A percentile compares a stretch with the other conserved stretches of the same genome.
phyloP scores from a whole-genome alignment of 2,329 filamentous ascomycete genomes.

The Talaromyces sp. region DNA sequence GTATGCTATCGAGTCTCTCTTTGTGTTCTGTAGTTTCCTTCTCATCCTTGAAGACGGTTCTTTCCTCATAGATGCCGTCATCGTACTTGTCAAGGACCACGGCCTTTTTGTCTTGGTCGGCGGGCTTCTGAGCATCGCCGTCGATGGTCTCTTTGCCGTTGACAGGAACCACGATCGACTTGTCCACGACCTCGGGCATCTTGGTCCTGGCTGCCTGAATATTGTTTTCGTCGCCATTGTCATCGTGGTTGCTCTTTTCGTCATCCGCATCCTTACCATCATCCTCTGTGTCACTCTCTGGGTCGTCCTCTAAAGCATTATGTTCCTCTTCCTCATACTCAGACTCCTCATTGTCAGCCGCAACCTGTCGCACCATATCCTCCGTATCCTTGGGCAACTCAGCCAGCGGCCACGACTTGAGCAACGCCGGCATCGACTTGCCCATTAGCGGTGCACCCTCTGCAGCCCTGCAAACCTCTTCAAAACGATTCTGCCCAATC shows the following conservation, averaged over 20 bases:
- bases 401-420: constrained; percentile 6
- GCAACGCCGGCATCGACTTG: constrained; percentile 2
- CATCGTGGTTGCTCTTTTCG: not conserved
- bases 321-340: not conserved
- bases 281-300: not conserved
- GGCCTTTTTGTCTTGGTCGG: not conserved
- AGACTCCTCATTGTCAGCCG: not conserved
- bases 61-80: not conserved
- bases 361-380: not conserved
- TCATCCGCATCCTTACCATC: not conserved
- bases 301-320: not conserved
- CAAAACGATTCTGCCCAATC: constrained; percentile 5
- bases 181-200: not conserved
- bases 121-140: not conserved
- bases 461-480: not conserved
- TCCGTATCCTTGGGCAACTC: constrained; percentile 10
- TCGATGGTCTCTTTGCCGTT: not conserved
- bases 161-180: not conserved
- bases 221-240: not conserved
- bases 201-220: not conserved
- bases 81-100: not conserved
- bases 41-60: not conserved
- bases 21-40: not conserved
- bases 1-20: not conserved
- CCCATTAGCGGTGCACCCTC: not conserved